These are phyloP conservation scores for Penicillium oxalicum DNA, from an alignment of 2,329 filamentous ascomycete species.

Conservation along the genomic window DNA sequence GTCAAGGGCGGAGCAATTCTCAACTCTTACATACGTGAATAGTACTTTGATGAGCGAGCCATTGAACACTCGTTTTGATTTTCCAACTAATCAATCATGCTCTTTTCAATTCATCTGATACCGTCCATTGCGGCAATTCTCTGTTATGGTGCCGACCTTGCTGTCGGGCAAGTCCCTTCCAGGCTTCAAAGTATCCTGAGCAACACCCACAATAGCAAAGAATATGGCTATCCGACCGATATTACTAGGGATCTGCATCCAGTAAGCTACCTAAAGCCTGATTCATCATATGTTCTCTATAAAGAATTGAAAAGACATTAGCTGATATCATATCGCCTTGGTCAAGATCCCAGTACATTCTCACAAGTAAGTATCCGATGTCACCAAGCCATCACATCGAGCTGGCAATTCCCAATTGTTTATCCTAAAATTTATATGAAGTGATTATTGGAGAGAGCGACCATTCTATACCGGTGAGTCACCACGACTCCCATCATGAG, in stretches of 20 bases:
- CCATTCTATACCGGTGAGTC: constrained; percentile 44
- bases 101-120: constrained; percentile 8
- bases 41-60: background rate
- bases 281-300: too few species aligned
- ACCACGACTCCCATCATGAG: too few species aligned
- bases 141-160: constrained; percentile 21
- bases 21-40: too few species aligned
- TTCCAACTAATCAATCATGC: background rate
- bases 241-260: constrained; percentile 56
- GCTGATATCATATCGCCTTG: too few species aligned
- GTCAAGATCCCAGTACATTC: constrained; percentile 38
- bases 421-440: constrained; percentile 21
- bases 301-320: background rate
- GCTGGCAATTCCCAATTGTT: background rate
- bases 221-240: constrained; percentile 57
- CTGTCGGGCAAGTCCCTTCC: constrained; percentile 31
- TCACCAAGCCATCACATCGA: background rate
- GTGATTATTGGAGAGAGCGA: constrained; percentile 51
- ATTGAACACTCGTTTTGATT: background rate
- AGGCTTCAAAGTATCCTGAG: constrained; percentile 52
- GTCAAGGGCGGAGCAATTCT: too few species aligned
- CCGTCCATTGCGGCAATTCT: constrained; percentile 18
- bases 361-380: constrained; percentile 31
- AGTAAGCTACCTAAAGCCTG: constrained; percentile 29
- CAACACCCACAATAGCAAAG: constrained; percentile 47